phyloP scores from a whole-genome alignment of 176 grass and related monocot species.

The Themeda triandra region DNA sequence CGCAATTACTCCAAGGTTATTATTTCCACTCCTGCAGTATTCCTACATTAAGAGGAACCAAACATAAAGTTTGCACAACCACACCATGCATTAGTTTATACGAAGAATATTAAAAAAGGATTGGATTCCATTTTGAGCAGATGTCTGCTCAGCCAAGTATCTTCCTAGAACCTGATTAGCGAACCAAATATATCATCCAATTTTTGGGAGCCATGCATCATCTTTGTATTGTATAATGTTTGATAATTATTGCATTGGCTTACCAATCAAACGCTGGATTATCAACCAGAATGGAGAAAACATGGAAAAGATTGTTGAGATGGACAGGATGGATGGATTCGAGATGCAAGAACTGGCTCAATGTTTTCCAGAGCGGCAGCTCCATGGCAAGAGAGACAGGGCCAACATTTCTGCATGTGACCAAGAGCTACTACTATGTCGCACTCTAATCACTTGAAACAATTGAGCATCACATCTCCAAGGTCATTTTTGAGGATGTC shows the following conservation, averaged over 20 bases:
- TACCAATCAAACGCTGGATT: too few relatives aligned
- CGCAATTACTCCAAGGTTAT: too few relatives aligned
- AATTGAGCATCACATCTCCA: slow-evolving; percentile 16
- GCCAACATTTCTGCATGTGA: slow-evolving; percentile 23
- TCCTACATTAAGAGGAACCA: too few relatives aligned
- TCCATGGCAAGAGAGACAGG: neutral
- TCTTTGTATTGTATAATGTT: neutral
- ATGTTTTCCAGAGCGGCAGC: neutral
- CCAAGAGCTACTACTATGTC: slow-evolving; percentile 21
- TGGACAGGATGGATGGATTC: neutral
- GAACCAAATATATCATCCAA: too few relatives aligned
- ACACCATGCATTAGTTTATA: too few relatives aligned
- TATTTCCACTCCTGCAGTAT: too few relatives aligned
- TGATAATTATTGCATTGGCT: neutral
- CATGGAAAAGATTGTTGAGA: neutral
- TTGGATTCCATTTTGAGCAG: too few relatives aligned
- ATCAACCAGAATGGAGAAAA: neutral
- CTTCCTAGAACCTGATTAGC: too few relatives aligned
- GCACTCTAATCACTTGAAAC: slow-evolving; percentile 14
- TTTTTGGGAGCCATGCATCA: too few relatives aligned
- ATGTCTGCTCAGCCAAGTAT: too few relatives aligned
- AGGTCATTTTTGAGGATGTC: neutral
- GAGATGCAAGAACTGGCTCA: slow-evolving; percentile 27
- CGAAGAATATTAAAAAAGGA: too few relatives aligned
- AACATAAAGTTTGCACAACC: too few relatives aligned